Evolutionary conservation across 2,329 filamentous ascomycete species (phyloP).

Genomic region (Plectosphaerella cucumerina): DNA sequence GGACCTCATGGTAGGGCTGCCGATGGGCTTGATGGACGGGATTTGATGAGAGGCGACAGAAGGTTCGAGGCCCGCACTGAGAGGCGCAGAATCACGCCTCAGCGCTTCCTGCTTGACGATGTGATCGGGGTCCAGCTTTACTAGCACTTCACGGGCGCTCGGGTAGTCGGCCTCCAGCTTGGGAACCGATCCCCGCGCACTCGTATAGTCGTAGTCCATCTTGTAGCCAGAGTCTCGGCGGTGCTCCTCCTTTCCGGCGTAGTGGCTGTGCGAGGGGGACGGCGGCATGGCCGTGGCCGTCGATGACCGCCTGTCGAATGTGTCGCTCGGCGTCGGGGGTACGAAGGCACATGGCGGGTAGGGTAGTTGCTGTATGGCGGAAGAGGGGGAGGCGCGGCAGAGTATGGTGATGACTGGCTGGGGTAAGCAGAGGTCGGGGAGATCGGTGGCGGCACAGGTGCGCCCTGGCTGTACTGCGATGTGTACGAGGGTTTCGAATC

Average conservation of each 20-base stretch:
- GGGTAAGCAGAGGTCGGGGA: slow-evolving; percentile 26
- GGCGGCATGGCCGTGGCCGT: slow-evolving; percentile 32
- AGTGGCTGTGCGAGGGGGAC: slow-evolving; percentile 26
- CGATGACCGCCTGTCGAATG: slow-evolving; percentile 30
- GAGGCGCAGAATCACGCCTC: not conserved
- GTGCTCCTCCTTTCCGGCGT: not conserved
- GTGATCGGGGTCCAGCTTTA: not conserved
- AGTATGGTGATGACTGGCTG: slow-evolving; percentile 35
- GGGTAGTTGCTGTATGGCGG: slow-evolving; percentile 24
- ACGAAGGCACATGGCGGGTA: slow-evolving; percentile 22
- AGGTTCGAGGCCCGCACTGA: not conserved
- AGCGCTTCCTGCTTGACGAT: not conserved
- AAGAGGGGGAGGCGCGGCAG: slow-evolving; percentile 18
- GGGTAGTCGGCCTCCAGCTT: not conserved
- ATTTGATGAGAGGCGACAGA: not conserved
- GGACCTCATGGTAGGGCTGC: too few relatives aligned
- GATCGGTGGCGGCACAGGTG: slow-evolving; percentile 23
- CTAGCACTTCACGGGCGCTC: not conserved
- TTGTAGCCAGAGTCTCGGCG: slow-evolving; percentile 11
- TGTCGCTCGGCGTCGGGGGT: slow-evolving; percentile 24
- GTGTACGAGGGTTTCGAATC: slow-evolving; percentile 32
- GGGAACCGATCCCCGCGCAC: not conserved
- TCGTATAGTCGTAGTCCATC: not conserved
- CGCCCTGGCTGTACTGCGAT: slow-evolving; percentile 25
- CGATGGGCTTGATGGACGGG: not conserved